A percentile compares a stretch with the other conserved stretches of the same genome.
Conservation (phyloP, 2,329 filamentous ascomycete species). For the Emergomyces orientalis region DNA sequence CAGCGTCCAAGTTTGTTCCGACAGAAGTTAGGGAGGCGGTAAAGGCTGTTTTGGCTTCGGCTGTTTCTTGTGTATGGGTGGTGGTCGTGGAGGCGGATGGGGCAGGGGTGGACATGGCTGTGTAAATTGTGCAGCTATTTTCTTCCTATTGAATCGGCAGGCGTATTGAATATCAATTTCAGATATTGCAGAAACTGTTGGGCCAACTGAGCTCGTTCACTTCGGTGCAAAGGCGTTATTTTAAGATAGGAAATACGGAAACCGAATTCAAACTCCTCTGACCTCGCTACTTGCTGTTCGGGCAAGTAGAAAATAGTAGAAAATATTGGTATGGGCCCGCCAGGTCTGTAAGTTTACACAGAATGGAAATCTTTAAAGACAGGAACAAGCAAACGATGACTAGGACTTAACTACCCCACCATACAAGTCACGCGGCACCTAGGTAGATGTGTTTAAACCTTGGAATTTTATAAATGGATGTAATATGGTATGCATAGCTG, state of each 20-base stretch:
- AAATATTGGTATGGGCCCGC: not conserved
- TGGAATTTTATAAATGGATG: too few species aligned
- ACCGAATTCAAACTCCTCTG: not conserved
- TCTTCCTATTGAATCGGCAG: too few species aligned
- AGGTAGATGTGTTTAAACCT: not conserved
- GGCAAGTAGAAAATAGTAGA: too few species aligned
- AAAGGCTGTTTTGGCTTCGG: conserved; percentile 38
- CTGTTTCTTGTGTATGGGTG: conserved; percentile 26
- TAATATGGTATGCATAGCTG: not conserved
- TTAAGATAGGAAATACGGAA: not conserved
- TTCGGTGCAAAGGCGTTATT: not conserved
- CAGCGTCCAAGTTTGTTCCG: conserved; percentile 42
- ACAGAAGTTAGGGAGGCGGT: conserved; percentile 36
- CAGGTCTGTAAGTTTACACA: not conserved
- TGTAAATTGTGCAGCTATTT: conserved; percentile 2
- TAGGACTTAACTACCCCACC: conserved; percentile 1
- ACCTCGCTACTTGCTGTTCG: not conserved
- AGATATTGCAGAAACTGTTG: not conserved
- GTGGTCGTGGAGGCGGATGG: conserved; percentile 7
- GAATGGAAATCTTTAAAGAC: not conserved
- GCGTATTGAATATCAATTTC: not conserved
- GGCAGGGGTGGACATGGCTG: conserved; percentile 1
- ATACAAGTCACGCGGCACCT: conserved; percentile 6
- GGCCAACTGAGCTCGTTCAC: not conserved
- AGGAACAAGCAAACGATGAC: conserved; percentile 7